phyloP scores from a whole-genome alignment of 192 early-diverging fungal species.

The Backusella westeae region DNA sequence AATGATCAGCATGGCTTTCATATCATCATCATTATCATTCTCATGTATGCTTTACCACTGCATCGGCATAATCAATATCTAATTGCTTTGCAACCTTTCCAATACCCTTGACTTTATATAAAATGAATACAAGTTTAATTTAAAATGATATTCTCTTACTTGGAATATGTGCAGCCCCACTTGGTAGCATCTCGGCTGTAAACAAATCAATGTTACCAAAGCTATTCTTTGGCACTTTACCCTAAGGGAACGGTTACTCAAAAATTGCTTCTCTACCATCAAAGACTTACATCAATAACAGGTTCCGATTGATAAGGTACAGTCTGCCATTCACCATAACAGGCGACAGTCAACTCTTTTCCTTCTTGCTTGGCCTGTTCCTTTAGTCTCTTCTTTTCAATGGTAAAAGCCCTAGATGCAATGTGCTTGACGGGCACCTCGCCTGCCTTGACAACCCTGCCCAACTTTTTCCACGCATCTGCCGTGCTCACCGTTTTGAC shows the following conservation, averaged over 20 bases:
- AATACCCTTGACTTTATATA: constrained; percentile 48
- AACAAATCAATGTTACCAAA: constrained; percentile 89
- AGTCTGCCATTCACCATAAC: constrained; percentile 93
- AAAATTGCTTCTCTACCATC: neutral
- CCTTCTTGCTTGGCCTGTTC: constrained; percentile 33
- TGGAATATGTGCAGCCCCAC: constrained; percentile 71
- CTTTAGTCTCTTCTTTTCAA: constrained; percentile 39
- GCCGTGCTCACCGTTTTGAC: constrained; percentile 61
- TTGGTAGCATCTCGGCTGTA: constrained; percentile 79
- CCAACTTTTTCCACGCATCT: constrained; percentile 67
- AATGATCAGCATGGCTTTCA: neutral
- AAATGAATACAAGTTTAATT: neutral
- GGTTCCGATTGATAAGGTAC: constrained; percentile 56
- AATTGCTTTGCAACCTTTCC: constrained; percentile 68
- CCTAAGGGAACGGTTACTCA: constrained; percentile 37
- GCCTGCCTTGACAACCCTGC: constrained; percentile 43
- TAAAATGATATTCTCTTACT: constrained; percentile 34
- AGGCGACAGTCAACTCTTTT: constrained; percentile 35
- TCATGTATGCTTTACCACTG: constrained; percentile 55
- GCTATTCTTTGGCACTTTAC: constrained; percentile 75
- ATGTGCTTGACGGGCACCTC: constrained; percentile 43
- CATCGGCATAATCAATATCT: constrained; percentile 78
- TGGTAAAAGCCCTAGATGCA: constrained; percentile 42
- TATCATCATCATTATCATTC: neutral
- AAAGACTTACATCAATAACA: constrained; percentile 54